These are phyloP conservation scores for Arachnopeziza araneosa DNA, from an alignment of 2,329 filamentous ascomycete species.

Conservation along the genomic window DNA sequence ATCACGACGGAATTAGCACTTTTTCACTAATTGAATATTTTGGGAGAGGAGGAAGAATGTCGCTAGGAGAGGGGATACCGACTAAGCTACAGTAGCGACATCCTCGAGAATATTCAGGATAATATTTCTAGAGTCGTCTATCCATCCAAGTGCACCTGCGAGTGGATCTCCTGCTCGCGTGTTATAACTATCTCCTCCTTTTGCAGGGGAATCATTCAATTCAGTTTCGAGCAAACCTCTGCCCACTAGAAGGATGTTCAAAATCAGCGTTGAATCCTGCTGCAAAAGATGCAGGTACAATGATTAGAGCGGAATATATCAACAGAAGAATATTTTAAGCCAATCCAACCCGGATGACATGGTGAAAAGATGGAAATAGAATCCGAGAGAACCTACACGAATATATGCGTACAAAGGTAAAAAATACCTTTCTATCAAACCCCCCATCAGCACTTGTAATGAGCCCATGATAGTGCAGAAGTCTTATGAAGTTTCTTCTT, in stretches of 20 bases:
- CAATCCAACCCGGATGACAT: background rate
- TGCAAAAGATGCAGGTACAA: background rate
- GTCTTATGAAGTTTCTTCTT: background rate
- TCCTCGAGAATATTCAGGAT: background rate
- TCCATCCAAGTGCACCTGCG: background rate
- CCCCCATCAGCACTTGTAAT: background rate
- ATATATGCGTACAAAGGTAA: background rate
- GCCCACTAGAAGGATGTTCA: background rate
- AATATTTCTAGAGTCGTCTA: background rate
- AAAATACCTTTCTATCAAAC: background rate
- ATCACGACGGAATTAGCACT: too few relatives aligned
- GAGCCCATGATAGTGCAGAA: background rate
- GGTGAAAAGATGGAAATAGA: background rate
- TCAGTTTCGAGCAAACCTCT: background rate
- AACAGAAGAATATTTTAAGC: background rate
- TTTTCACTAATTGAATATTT: background rate
- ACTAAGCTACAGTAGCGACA: background rate
- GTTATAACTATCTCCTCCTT: background rate
- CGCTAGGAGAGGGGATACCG: background rate
- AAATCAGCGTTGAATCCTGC: background rate
- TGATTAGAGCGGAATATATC: background rate
- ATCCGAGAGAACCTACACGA: background rate
- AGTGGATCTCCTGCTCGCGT: background rate
- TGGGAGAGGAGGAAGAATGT: background rate
- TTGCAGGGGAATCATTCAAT: background rate